Base-by-base conservation (phyloP, 2,329 filamentous ascomycete genomes). In the Xylaria sp. region DNA sequence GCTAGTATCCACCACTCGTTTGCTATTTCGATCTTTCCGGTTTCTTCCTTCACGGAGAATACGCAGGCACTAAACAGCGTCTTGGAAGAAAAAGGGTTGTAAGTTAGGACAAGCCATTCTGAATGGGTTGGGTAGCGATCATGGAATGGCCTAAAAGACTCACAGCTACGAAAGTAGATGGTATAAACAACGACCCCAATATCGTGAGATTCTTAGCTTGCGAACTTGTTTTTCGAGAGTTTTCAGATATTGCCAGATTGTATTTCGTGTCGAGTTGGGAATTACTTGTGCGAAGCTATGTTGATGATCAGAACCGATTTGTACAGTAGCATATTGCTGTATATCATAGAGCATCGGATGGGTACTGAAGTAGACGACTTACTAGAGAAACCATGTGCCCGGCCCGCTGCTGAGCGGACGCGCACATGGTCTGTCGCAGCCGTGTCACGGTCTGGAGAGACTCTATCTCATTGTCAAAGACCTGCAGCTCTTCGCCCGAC, bases 191-290 rank as follows among this genome's bases (percentile, higher is more conserved):
- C 54, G 61, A 64, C 29, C 31, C 61, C 33, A 64, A 36, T 45
- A 64, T 59, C 36, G 47, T 64, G 33, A 64, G 31, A 59, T 54
- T 63, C 53, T 22, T 63, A 31, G 53, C 61, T 38, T 57, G 53
- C 44, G n/a, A 36, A 50, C 53, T 63, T 57, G 44, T 50, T 51
- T 47, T 59, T 33, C 54, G 61, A 10, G 54, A 42, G 61, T 44
- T 51, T 45, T 59, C 47, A 22, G 61, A 53, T 45, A 53, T 64
- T 22, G n/a, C 9, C 54, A n/a, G 44, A 54, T 20, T 64, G 61
- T 31, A 45, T 25, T 44, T 3, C 22, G 20, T 36, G 38, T 64
- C 61, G 45, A 54, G 47, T 15, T 64, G 45, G 47, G 45, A 45
- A 50, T 64, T 64, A 38, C 36, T 53, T 31, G 54, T 29, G 25